Percentiles rank a stretch among this genome's conserved stretches.
These are phyloP conservation scores for Lichtheimia ramosa DNA, from an alignment of 371 early-diverging fungal species.

Conservation along the genomic window DNA sequence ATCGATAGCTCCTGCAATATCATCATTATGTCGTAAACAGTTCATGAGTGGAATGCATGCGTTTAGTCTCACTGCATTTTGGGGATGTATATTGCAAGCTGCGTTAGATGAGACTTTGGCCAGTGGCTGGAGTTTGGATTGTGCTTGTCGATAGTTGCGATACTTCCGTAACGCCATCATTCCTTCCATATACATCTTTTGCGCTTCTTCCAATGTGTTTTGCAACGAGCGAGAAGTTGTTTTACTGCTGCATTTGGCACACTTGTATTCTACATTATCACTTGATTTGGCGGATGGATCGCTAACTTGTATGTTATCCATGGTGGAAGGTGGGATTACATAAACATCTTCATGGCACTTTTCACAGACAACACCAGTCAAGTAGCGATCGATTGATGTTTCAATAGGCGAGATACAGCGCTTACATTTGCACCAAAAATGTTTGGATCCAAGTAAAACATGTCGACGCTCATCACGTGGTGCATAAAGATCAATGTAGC, in stretches of 20 bases:
- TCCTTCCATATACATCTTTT: conserved; percentile 27
- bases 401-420: conserved; percentile 63
- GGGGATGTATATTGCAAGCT: conserved; percentile 28
- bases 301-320: conserved; percentile 26
- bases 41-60: conserved; percentile 60
- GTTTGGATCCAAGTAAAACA: conserved; percentile 57
- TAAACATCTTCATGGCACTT: conserved; percentile 65
- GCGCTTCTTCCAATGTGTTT: conserved; percentile 39
- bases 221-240: conserved; percentile 26
- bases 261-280: conserved; percentile 41
- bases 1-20: conserved; percentile 56
- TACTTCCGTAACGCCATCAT: conserved; percentile 30
- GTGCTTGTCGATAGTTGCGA: conserved; percentile 32
- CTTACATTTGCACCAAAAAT: conserved; percentile 75
- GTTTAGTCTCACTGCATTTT: conserved; percentile 50
- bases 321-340: conserved; percentile 50
- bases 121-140: conserved; percentile 23
- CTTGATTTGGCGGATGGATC: conserved; percentile 6
- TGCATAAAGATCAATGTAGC: conserved; percentile 68
- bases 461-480: conserved; percentile 69
- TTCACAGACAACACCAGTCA: conserved; percentile 66
- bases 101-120: conserved; percentile 10
- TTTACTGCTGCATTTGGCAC: conserved; percentile 53
- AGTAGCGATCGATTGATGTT: conserved; percentile 64
- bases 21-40: conserved; percentile 45